Percentiles rank a stretch among this genome's conserved stretches.
phyloP scores from a whole-genome alignment of 2,329 filamentous ascomycete species.

The Mycosphaerelloides madeirae region DNA sequence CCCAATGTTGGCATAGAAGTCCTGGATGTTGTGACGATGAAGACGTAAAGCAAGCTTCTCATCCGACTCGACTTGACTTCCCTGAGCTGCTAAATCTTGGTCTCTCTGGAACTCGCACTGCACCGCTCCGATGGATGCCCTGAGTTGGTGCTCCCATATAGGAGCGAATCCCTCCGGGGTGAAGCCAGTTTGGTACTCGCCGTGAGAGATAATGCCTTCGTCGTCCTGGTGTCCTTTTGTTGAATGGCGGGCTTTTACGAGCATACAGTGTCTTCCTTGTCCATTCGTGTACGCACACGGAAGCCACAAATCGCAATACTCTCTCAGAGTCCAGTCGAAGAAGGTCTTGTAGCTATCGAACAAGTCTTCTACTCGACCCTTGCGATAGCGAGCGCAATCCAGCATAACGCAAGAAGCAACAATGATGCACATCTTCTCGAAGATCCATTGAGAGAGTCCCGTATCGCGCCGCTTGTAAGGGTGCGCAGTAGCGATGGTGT shows the following conservation, averaged over 20 bases:
- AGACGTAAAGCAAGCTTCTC: background rate
- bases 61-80: background rate
- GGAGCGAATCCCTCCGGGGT: conserved; percentile 1
- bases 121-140: background rate
- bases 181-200: conserved; percentile 8
- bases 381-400: conserved; percentile 27
- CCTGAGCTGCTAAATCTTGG: background rate
- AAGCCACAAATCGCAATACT: conserved; percentile 40
- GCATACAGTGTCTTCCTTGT: conserved; percentile 32
- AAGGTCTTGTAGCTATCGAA: conserved; percentile 23
- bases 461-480: conserved; percentile 5
- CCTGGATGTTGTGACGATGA: background rate
- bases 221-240: conserved; percentile 20
- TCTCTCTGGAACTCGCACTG: background rate
- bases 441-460: conserved; percentile 29
- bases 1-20: background rate
- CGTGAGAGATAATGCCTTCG: conserved; percentile 7
- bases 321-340: conserved; percentile 33
- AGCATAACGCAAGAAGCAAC: conserved; percentile 47
- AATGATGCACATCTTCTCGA: conserved; percentile 38
- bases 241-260: conserved; percentile 35
- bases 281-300: conserved; percentile 35
- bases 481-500: conserved; percentile 29
- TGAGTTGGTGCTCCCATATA: background rate
- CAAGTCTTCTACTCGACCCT: conserved; percentile 14